Evolutionary conservation across 31 red algal species (phyloP).

Genomic region (Endocladia muricata): DNA sequence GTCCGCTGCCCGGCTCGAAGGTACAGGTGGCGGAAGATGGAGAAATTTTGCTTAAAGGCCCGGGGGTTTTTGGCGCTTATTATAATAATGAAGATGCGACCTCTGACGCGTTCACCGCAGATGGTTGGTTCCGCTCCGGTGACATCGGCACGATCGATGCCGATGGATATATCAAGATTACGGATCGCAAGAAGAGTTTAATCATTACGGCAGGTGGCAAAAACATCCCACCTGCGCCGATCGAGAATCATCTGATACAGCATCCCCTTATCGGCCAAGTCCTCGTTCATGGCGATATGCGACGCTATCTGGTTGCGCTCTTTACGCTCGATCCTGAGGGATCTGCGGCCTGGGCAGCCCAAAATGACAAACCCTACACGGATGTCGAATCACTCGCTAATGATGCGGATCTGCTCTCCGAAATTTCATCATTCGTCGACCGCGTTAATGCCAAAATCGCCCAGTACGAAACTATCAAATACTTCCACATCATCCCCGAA

Average conservation of each 20-base stretch:
- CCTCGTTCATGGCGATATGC: background rate
- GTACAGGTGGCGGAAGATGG: background rate
- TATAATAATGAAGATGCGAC: slow-evolving; percentile 6
- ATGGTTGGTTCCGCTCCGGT: slow-evolving; percentile 31
- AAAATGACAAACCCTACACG: background rate
- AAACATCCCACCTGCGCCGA: background rate
- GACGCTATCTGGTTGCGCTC: background rate
- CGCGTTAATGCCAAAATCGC: background rate
- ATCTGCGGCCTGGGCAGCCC: background rate
- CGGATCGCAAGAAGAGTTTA: slow-evolving; percentile 23
- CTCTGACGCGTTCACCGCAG: slow-evolving; percentile 5
- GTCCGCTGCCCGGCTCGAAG: background rate
- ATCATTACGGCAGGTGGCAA: slow-evolving; percentile 27
- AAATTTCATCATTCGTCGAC: background rate
- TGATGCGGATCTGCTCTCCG: background rate
- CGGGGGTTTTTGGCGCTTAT: slow-evolving; percentile 7
- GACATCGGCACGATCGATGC: slow-evolving; percentile 30
- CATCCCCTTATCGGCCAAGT: background rate
- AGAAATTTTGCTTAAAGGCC: slow-evolving; percentile 11
- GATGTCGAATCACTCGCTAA: background rate
- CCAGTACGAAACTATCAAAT: background rate
- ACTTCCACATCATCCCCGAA: background rate
- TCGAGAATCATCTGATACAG: background rate
- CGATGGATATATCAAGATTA: slow-evolving; percentile 15
- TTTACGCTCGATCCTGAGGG: background rate